Conservation (phyloP, 345 rosid species). For the Salix caprea region DNA sequence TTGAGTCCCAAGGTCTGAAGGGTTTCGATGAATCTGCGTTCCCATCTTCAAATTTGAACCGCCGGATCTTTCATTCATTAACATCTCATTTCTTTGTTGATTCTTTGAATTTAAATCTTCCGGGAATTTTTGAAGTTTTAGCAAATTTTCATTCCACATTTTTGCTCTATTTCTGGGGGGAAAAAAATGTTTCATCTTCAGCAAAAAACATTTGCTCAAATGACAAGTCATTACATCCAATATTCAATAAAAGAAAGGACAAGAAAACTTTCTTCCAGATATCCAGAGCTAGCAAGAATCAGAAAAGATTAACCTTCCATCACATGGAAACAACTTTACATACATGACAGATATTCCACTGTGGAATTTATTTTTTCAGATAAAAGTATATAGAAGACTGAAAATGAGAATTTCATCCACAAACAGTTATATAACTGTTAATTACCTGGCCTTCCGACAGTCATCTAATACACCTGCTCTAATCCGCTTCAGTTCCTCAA, state of each 20-base stretch:
- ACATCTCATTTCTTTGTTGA: slow-evolving; percentile 40
- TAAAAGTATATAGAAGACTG: not conserved
- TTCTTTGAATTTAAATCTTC: slow-evolving; percentile 37
- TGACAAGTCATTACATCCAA: not conserved
- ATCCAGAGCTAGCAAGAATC: not conserved
- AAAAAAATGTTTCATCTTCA: slow-evolving; percentile 6
- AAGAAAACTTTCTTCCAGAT: not conserved
- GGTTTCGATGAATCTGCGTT: slow-evolving; percentile 34
- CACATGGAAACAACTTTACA: slow-evolving; percentile 6
- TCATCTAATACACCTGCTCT: slow-evolving; percentile 32
- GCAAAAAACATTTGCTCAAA: not conserved
- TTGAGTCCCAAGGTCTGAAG: slow-evolving; percentile 40
- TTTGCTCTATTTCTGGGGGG: slow-evolving; percentile 39
- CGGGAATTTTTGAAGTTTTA: slow-evolving; percentile 29
- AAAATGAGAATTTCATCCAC: not conserved
- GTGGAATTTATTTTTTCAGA: no score
- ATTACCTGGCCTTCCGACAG: slow-evolving; percentile 44
- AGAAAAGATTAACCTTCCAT: slow-evolving; percentile 4
- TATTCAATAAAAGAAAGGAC: not conserved
- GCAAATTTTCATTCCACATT: slow-evolving; percentile 35
- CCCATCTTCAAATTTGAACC: slow-evolving; percentile 40
- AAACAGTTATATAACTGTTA: not conserved
- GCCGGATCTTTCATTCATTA: slow-evolving; percentile 37
- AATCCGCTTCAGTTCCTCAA: slow-evolving; percentile 49
- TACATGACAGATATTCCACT: slow-evolving; percentile 1